Evolutionary conservation across 2,329 filamentous ascomycete genomes (phyloP).

Genomic region (Trichoderma semiorbis): DNA sequence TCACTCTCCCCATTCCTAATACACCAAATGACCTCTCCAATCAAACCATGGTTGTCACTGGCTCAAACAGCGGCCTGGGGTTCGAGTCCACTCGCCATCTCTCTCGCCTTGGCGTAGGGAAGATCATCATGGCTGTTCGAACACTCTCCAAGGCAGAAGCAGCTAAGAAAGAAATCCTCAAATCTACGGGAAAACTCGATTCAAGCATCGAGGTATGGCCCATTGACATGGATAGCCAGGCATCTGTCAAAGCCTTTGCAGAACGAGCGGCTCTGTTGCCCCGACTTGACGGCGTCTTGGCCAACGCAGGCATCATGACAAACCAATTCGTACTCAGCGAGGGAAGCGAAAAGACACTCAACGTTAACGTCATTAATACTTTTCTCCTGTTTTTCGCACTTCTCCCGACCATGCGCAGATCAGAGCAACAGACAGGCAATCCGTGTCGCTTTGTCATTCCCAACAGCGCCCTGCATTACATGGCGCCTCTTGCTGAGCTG

Average conservation of each 20-base stretch:
- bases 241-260: conserved; percentile 14
- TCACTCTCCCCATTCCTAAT: background rate
- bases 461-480: conserved; percentile 1
- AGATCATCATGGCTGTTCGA: conserved; percentile 39
- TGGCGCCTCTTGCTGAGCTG: background rate
- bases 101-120: conserved; percentile 32
- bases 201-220: conserved; percentile 19
- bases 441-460: background rate
- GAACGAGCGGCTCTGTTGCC: conserved; percentile 6
- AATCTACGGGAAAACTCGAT: conserved; percentile 19
- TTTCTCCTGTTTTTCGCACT: conserved; percentile 16
- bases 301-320: conserved; percentile 15
- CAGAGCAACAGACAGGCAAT: background rate
- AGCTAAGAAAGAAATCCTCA: conserved; percentile 34
- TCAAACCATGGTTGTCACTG: conserved; percentile 35
- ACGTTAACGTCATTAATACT: conserved; percentile 18
- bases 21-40: background rate
- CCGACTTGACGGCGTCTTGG: conserved; percentile 12
- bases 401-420: background rate
- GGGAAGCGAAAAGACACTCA: conserved; percentile 9
- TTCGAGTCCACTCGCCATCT: conserved; percentile 40
- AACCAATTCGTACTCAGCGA: background rate
- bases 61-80: conserved; percentile 36
- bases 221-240: conserved; percentile 18
- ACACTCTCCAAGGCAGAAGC: conserved; percentile 35